Base-by-base conservation (phyloP, 768 basidiomycete species). In the Tylopilus subfusipes region DNA sequence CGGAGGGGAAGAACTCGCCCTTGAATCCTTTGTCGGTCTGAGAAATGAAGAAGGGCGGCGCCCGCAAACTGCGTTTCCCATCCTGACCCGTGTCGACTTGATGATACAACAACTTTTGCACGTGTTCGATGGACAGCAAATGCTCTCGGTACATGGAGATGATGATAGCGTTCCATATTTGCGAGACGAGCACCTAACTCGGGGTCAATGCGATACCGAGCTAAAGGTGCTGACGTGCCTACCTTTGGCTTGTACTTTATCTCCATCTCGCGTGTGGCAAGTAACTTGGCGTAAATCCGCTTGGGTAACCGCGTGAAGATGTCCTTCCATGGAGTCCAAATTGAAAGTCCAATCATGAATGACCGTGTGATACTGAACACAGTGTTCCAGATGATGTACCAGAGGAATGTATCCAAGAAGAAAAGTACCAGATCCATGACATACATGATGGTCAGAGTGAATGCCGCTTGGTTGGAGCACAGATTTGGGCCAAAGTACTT, bases 141-240 rank as follows among this genome's bases (percentile, higher is more conserved):
- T 98, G 97, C 71, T 99, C 97, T 66, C 97, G 87, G 73, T 98
- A 99, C 97, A 99, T 99, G 14, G 96, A 98, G 62, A 99, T 98
- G 74, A 99, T 97, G 74, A 99, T 87, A 22, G 97, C 97, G 69
- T 99, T 99, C 97, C 97, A 98, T 52, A 99, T 95, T 73, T 98
- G 97, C 16, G 95, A 97, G 42, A 99, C 96, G 38, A 99, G 81
- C 36, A 99, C 93, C 91, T 93, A 51, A 30, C 24, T 24, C 33
- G 58, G 46, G 58, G 42, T 50, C 21, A 42, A 34, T 46, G 27
- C 24, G 6, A 45, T n/a, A 5, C 50, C 19, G 6, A 27, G 21
- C 14, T 5, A 18, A 45, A 22, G 19, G 1, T 30, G 24, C 12
- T 10, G 24, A 29, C 7, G 2, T 19, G 66, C 79, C n/a, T 53